Percentiles rank a stretch among this genome's conserved stretches.
phyloP scores from a whole-genome alignment of 225 moss, liverwort and hornwort genomes.

The Marchantia polymorpha region DNA sequence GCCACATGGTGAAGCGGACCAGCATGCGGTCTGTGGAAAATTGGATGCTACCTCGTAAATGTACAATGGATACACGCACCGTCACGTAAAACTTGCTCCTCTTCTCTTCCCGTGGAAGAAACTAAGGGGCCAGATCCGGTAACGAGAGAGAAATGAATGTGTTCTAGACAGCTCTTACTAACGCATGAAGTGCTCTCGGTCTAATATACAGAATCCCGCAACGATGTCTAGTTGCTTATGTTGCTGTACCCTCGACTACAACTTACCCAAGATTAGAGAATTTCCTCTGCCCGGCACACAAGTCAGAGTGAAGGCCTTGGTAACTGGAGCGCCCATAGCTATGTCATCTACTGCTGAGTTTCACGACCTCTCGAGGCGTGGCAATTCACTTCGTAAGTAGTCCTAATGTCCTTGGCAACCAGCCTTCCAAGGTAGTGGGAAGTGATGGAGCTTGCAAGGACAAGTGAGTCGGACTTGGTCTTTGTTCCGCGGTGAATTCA shows the following conservation, averaged over 20 bases:
- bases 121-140: slow-evolving; percentile 3
- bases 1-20: not conserved
- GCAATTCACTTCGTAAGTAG: not conserved
- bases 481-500: slow-evolving; percentile 1
- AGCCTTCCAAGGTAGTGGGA: not conserved
- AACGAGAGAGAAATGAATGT: slow-evolving; percentile 9
- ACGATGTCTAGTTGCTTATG: not conserved
- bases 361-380: not conserved
- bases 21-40: not conserved
- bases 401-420: not conserved
- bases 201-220: slow-evolving; percentile 26
- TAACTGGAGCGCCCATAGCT: slow-evolving; percentile 12
- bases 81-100: not conserved
- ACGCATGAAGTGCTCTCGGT: slow-evolving; percentile 9
- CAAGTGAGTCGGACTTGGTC: not conserved
- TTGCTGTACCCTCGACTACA: not conserved
- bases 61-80: slow-evolving; percentile 5
- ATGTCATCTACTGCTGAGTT: not conserved
- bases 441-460: not conserved
- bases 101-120: not conserved
- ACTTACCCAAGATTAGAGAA: not conserved
- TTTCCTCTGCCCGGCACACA: not conserved
- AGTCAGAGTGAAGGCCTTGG: not conserved
- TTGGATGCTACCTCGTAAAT: slow-evolving; percentile 9
- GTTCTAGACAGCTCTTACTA: slow-evolving; percentile 1